Evolutionary conservation across 139 green algal species (phyloP).

Genomic region (Chlorella sorokiniana): DNA sequence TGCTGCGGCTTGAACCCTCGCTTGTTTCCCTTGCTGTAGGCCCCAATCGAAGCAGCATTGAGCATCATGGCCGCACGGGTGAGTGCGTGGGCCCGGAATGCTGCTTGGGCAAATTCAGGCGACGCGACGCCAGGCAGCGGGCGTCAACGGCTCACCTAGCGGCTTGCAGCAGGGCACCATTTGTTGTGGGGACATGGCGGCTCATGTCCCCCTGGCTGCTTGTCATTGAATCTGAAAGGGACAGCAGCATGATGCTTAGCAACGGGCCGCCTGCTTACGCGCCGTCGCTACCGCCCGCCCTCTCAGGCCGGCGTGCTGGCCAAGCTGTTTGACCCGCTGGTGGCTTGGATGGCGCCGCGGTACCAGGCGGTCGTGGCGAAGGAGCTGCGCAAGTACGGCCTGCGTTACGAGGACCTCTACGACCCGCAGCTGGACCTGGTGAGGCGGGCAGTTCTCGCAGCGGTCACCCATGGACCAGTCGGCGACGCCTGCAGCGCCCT

Average conservation of each 20-base stretch:
- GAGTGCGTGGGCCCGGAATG: not conserved
- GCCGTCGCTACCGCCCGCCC: not conserved
- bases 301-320: constrained; percentile 31
- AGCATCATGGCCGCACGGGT: constrained; percentile 16
- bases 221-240: too few relatives aligned
- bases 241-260: too few relatives aligned
- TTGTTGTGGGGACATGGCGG: too few relatives aligned
- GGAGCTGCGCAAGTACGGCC: constrained; percentile 85
- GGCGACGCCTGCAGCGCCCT: too few relatives aligned
- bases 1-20: not conserved
- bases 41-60: not conserved
- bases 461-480: not conserved
- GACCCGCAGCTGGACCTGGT: constrained; percentile 85
- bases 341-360: constrained; percentile 49
- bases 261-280: not conserved
- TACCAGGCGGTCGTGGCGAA: constrained; percentile 78
- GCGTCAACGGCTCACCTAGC: too few relatives aligned
- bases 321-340: constrained; percentile 65
- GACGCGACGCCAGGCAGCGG: not conserved
- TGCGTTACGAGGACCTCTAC: constrained; percentile 97
- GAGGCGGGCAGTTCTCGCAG: not conserved
- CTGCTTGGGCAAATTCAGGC: not conserved
- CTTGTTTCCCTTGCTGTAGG: not conserved
- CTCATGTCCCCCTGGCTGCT: not conserved
- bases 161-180: too few relatives aligned